Base-by-base conservation (phyloP, 1,139 yeast species). In the Kurtzmaniella quercitrusa region DNA sequence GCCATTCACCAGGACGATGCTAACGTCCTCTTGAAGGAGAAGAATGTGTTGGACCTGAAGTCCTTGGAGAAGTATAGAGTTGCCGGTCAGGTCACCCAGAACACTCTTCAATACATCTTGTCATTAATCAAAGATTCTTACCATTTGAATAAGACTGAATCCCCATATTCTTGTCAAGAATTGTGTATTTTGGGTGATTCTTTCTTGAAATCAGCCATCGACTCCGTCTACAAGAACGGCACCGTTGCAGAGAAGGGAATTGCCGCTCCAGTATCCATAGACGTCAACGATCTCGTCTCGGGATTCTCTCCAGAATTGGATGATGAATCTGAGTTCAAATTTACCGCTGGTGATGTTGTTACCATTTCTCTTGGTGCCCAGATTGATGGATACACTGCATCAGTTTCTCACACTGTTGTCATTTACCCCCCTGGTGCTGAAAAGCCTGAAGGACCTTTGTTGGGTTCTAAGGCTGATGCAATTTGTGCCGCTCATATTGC, bases 21-120 rank as follows among this genome's bases (percentile, higher is more conserved):
- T 52, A 82, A 85, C 57, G 69, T 83, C 54, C 77, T 89, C 52
- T 74, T 89, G 55, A 83, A 81, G 55, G 84, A 84, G 55, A 87
- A 81, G 63, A 89, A 89, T 62, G 74, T 80, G 43, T 73, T 89
- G 49, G 73, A 71, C 52, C 83, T 75, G 34, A 52, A 74, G 14
- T 82, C 85, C 15, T 60, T 88, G 41, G 91, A 84, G 54, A 91
- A 90, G 66, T 90, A 91, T 67, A 77, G 95, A 62, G 74, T 82
- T 42, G 96, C 96, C 8, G 98, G 96, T 38, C 91, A 87, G 65
- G 82, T 91, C 54, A 73, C 94, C n/a, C 97, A 90, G 66, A 85
- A 96, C 16, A 87, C 90, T 43, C 70, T 91, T 53, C 70, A 77
- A 48, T 85, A 85, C 59, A 68, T 87, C 45, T 71, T 79, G 37